Evolutionary conservation across 371 early-diverging fungal species (phyloP).

Genomic region (Gilbertella persicaria): DNA sequence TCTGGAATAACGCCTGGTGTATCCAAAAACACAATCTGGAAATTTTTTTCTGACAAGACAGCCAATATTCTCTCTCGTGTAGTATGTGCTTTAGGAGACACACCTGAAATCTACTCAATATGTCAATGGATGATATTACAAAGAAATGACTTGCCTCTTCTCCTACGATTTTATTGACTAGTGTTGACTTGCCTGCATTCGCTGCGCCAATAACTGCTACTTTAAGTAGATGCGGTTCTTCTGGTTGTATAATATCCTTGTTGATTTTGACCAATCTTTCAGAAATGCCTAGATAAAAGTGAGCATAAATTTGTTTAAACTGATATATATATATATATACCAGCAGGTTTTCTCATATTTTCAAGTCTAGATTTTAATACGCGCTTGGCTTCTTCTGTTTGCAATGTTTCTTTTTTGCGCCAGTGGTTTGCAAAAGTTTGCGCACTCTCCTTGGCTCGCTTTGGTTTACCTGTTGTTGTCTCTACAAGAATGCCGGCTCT

Average conservation of each 20-base stretch:
- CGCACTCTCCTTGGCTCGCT: not conserved
- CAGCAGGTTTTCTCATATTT: no score
- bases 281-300: slow-evolving; percentile 18
- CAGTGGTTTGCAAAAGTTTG: no score
- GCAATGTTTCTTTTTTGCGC: no score
- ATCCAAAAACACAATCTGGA: slow-evolving; percentile 68
- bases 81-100: slow-evolving; percentile 76
- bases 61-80: slow-evolving; percentile 69
- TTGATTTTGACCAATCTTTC: slow-evolving; percentile 42
- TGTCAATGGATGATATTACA: not conserved
- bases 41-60: slow-evolving; percentile 55
- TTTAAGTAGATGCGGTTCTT: slow-evolving; percentile 60
- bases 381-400: no score
- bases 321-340: no score
- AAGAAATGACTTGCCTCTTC: slow-evolving; percentile 18
- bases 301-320: not conserved
- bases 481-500: slow-evolving; percentile 24
- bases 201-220: slow-evolving; percentile 76
- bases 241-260: slow-evolving; percentile 58
- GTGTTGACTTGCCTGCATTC: slow-evolving; percentile 82
- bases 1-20: slow-evolving; percentile 64
- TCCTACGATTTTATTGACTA: slow-evolving; percentile 67
- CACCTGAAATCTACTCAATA: slow-evolving; percentile 58
- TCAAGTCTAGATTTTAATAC: no score
- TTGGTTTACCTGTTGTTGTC: not conserved